These are phyloP conservation scores for Mycosphaerella sp. DNA, from an alignment of 2,329 filamentous ascomycete genomes.

Conservation along the genomic window DNA sequence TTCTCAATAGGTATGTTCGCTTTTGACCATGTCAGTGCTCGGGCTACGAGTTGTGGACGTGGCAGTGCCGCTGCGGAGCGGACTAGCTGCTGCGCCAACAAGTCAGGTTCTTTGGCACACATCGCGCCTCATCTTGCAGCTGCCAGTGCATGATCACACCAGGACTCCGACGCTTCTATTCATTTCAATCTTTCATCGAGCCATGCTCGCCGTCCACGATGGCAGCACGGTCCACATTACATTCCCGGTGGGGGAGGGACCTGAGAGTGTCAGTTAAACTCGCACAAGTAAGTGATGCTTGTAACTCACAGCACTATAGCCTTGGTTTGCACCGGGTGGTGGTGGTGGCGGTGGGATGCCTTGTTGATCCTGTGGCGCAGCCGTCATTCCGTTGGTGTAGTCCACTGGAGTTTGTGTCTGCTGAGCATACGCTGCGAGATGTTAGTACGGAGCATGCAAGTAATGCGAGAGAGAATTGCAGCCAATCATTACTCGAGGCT, in stretches of 20 bases:
- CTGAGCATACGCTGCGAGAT: background rate
- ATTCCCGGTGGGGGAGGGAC: constrained; percentile 7
- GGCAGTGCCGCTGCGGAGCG: background rate
- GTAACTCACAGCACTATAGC: constrained; percentile 5
- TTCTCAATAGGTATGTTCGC: background rate
- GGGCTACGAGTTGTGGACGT: background rate
- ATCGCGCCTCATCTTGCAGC: background rate
- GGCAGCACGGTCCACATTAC: background rate
- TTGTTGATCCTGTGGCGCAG: constrained; percentile 2
- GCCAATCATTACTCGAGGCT: background rate
- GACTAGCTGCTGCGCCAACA: background rate
- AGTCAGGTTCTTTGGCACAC: background rate
- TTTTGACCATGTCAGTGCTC: background rate
- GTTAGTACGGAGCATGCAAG: background rate
- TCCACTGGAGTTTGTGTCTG: constrained; percentile 3
- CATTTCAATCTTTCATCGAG: background rate
- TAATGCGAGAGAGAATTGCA: background rate
- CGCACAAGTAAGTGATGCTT: background rate
- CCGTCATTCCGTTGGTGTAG: constrained; percentile 3
- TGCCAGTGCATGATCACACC: background rate
- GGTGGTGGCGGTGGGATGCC: background rate
- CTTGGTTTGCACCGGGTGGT: constrained; percentile 4
- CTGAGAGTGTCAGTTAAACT: background rate
- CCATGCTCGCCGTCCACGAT: too few species aligned
- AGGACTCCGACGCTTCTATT: background rate